Evolutionary conservation across 441 rosid genomes (phyloP).

Genomic region (Gossypium trilobum): DNA sequence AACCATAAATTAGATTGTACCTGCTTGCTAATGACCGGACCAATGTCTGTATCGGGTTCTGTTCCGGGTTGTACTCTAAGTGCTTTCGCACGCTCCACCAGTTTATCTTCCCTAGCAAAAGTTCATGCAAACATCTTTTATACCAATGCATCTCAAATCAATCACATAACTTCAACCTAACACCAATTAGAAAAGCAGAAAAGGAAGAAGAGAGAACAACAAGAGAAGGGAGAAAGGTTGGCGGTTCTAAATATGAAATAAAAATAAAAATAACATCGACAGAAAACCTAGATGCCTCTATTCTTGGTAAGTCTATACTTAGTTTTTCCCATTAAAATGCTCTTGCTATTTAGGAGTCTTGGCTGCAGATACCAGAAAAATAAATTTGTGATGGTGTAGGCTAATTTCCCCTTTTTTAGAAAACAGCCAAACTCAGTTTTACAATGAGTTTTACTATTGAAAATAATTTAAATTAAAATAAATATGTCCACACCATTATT

Average conservation of each 20-base stretch:
- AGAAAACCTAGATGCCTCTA: neutral
- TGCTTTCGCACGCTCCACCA: constrained; percentile 38
- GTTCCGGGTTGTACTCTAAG: constrained; percentile 50
- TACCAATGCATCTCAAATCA: neutral
- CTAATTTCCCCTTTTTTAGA: neutral
- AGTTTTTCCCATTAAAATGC: neutral
- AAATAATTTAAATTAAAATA: neutral
- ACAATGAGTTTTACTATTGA: neutral
- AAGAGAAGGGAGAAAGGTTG: neutral
- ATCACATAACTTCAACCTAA: neutral
- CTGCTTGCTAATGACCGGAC: constrained; percentile 75
- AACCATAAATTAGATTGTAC: constrained; percentile 11
- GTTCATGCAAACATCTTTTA: constrained; percentile 7
- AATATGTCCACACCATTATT: neutral
- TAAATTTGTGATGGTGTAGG: neutral
- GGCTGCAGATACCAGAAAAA: neutral
- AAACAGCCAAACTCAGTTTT: neutral
- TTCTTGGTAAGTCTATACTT: neutral
- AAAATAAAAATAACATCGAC: neutral
- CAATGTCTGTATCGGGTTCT: constrained; percentile 75
- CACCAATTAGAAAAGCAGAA: neutral
- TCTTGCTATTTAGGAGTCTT: neutral
- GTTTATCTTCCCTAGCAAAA: constrained; percentile 37
- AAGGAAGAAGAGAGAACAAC: neutral
- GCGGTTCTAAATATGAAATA: neutral